These are phyloP conservation scores for Sarcodon sp. DNA, from an alignment of 768 basidiomycete genomes.

Conservation along the genomic window DNA sequence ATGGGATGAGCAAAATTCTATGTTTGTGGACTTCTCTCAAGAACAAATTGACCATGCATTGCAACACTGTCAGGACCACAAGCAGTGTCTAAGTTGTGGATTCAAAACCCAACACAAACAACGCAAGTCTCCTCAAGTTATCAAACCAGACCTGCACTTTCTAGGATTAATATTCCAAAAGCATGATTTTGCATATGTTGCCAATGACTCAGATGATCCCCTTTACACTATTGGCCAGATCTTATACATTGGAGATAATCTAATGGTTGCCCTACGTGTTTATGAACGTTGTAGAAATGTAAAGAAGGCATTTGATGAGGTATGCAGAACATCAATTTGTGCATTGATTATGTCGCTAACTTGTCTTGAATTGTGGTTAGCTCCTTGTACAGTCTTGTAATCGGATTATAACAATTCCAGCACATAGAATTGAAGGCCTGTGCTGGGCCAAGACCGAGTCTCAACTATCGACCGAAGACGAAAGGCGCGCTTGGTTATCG, in stretches of 20 bases:
- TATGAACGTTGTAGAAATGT: slow-evolving; percentile 35
- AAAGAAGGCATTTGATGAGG: slow-evolving; percentile 6
- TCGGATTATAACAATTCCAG: neutral
- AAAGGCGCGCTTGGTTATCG: neutral
- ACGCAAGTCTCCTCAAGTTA: slow-evolving; percentile 20
- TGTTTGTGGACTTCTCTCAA: slow-evolving; percentile 32
- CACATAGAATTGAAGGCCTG: neutral
- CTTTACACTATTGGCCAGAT: slow-evolving; percentile 49
- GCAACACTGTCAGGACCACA: slow-evolving; percentile 16
- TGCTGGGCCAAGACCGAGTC: neutral
- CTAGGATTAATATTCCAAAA: slow-evolving; percentile 56
- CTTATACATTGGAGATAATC: slow-evolving; percentile 18
- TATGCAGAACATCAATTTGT: slow-evolving; percentile 4
- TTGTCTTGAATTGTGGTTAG: slow-evolving; percentile 4
- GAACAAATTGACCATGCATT: slow-evolving; percentile 17
- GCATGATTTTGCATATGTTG: slow-evolving; percentile 18
- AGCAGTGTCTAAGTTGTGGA: slow-evolving; percentile 40
- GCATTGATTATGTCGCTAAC: neutral
- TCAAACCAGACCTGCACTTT: slow-evolving; percentile 31
- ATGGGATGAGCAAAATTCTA: slow-evolving; percentile 34
- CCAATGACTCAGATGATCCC: slow-evolving; percentile 11
- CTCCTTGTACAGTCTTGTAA: slow-evolving; percentile 1
- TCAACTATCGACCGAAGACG: neutral
- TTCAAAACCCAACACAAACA: slow-evolving; percentile 14
- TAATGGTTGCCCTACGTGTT: slow-evolving; percentile 21